Evolutionary conservation across 805 yeast genomes (phyloP).

Genomic region (Metschnikowia lochheadii): DNA sequence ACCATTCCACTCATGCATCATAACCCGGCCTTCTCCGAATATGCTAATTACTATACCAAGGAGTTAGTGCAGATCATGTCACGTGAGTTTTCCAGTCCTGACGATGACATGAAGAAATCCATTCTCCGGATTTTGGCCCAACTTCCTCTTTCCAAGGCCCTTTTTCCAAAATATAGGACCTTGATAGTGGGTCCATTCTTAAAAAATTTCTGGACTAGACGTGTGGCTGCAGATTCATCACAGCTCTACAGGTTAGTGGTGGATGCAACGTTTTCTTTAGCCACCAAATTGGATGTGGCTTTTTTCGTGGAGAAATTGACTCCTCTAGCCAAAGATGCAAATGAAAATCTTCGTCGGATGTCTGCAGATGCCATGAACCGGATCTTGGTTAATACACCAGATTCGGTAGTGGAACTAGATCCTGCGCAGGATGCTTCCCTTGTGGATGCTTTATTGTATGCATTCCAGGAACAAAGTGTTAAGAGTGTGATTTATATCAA

Average conservation of each 20-base stretch:
- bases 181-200: conserved; percentile 62
- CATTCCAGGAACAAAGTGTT: conserved; percentile 73
- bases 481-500: conserved; percentile 52
- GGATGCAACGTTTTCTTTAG: conserved; percentile 64
- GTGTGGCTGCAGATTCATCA: conserved; percentile 63
- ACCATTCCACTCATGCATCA: conserved; percentile 80
- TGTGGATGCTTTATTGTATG: conserved; percentile 74
- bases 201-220: conserved; percentile 73
- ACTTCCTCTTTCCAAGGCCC: conserved; percentile 58
- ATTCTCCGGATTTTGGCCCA: conserved; percentile 65
- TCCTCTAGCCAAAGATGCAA: conserved; percentile 67
- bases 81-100: conserved; percentile 76
- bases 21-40: conserved; percentile 51
- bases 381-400: conserved; percentile 40
- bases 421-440: conserved; percentile 60
- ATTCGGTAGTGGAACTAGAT: conserved; percentile 48
- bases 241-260: conserved; percentile 58
- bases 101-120: conserved; percentile 79
- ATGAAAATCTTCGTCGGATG: conserved; percentile 77
- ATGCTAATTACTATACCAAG: conserved; percentile 69
- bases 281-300: conserved; percentile 64
- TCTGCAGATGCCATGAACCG: conserved; percentile 65
- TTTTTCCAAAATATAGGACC: conserved; percentile 41
- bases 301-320: conserved; percentile 56
- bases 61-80: conserved; percentile 65